Evolutionary conservation across 805 yeast species (phyloP).

Genomic region (Saccharomycopsis lassenensis): DNA sequence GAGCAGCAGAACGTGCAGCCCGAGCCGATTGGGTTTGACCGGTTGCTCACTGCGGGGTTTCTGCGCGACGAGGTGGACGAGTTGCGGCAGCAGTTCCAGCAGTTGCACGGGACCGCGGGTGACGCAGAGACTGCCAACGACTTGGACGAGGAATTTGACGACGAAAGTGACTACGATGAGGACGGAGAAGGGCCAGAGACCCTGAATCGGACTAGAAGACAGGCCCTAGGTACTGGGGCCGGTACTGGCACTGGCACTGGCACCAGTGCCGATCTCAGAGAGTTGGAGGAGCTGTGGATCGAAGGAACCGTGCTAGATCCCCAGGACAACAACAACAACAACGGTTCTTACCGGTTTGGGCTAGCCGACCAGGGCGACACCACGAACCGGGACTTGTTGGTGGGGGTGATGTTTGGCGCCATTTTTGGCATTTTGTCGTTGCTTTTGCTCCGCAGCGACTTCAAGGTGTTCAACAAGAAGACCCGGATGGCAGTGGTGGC

Average conservation of each 20-base stretch:
- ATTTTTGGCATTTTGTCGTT: slow-evolving; percentile 65
- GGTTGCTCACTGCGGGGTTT: slow-evolving; percentile 76
- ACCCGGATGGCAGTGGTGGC: slow-evolving; percentile 59
- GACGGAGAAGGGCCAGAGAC: slow-evolving; percentile 22
- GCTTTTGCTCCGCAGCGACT: slow-evolving; percentile 47
- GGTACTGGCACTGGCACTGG: slow-evolving; percentile 1
- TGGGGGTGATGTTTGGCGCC: slow-evolving; percentile 66
- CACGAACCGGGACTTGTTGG: slow-evolving; percentile 50
- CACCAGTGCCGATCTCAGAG: slow-evolving; percentile 36
- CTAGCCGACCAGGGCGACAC: slow-evolving; percentile 20
- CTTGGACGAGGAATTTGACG: slow-evolving; percentile 17
- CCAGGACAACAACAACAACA: slow-evolving; percentile 29
- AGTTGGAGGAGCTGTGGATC: slow-evolving; percentile 81
- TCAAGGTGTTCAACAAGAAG: slow-evolving; percentile 46
- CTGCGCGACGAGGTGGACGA: slow-evolving; percentile 64
- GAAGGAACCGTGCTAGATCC: slow-evolving; percentile 57
- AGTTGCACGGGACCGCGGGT: slow-evolving; percentile 43
- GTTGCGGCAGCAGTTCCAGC: slow-evolving; percentile 63
- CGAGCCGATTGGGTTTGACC: slow-evolving; percentile 75
- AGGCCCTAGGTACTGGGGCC: slow-evolving; percentile 18
- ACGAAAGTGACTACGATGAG: slow-evolving; percentile 19
- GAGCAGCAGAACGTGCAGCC: slow-evolving; percentile 38
- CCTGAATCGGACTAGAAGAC: not conserved
- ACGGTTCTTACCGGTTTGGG: slow-evolving; percentile 26
- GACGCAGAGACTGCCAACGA: slow-evolving; percentile 3